Evolutionary conservation across 768 basidiomycete species (phyloP).

Genomic region (Kwoniella dendrophila): DNA sequence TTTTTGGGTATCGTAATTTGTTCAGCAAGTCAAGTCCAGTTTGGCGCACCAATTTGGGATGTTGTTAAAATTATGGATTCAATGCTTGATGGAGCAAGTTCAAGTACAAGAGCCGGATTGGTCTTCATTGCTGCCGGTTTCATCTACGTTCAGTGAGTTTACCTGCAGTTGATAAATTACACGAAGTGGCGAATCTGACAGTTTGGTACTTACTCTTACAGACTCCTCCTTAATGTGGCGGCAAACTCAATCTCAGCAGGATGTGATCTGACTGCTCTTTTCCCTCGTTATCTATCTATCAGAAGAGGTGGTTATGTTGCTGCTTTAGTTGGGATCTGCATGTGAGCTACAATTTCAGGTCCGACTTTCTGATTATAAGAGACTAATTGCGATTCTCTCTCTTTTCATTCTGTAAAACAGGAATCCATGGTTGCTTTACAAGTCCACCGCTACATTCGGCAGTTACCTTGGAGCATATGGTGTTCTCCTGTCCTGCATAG

Average conservation of each 20-base stretch:
- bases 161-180: neutral
- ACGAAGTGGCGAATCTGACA: neutral
- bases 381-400: neutral
- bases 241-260: constrained; percentile 82
- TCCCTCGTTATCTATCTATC: constrained; percentile 80
- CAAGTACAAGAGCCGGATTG: constrained; percentile 69
- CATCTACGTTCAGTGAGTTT: constrained; percentile 67
- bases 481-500: constrained; percentile 69
- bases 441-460: constrained; percentile 73
- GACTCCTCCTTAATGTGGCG: constrained; percentile 58
- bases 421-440: constrained; percentile 65
- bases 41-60: constrained; percentile 76
- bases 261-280: constrained; percentile 76
- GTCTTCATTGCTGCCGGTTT: constrained; percentile 80
- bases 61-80: constrained; percentile 71
- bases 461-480: constrained; percentile 81
- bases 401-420: too few species aligned
- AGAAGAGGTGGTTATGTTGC: constrained; percentile 80
- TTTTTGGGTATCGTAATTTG: constrained; percentile 81
- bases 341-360: constrained; percentile 60
- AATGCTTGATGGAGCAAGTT: constrained; percentile 70
- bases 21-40: constrained; percentile 73
- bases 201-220: neutral
- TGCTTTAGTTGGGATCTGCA: constrained; percentile 73
- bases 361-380: too few species aligned